Evolutionary conservation across 352 stramenopile genomes (phyloP), one percentile per base, ranked within the genome.

Genomic region (Globisporangium carolinianum): DNA sequence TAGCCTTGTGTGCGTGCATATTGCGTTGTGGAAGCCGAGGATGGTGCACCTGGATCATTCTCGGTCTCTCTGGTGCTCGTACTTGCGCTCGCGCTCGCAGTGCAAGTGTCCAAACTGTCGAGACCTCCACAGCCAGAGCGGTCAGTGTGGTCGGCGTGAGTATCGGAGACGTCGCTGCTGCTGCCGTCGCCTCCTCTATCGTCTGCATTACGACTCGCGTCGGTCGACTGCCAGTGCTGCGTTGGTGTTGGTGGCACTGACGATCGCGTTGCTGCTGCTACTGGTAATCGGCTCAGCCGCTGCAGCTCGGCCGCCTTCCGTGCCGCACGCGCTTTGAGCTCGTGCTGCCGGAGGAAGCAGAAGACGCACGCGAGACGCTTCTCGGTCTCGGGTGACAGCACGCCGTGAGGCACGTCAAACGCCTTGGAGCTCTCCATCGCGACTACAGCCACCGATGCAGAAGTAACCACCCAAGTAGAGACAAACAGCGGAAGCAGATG

Each of bases 341-440:
- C 75, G 52, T 86, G 73, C 61, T 86, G 76, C 6, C 76, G 71
- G 12, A 86, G 59, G 42, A 78, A 75, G 56, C 65, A 74, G 47
- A 89, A 86, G 14, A 79, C 62, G 6, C 75, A 72, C 58, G 76
- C 57, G 50, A 89, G 58, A 46, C 74, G 73, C 55, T 71, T 60
- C 39, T 73, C 66, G 17, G 64, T 65, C n/a, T 86, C 79, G 4
- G 67, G 53, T 47, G 71, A 67, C 24, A 85, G 62, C 60, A 71
- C 42, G 4, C 42, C 60, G 9, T 58, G 62, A 14, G 62, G 55
- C 51, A 60, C 6, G 7, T 68, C 62, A 41, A 65, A 56, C 51
- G 62, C 57, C 39, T 51, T 61, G 17, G 51, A 49, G 57, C 45
- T 65, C 41, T 65, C 62, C 62, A 68, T 68, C 24, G 6, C 39